Percentiles rank a stretch among this genome's conserved stretches.
Evolutionary conservation across 352 stramenopile species (phyloP).

Genomic region (Phytophthora pseudosyringae): DNA sequence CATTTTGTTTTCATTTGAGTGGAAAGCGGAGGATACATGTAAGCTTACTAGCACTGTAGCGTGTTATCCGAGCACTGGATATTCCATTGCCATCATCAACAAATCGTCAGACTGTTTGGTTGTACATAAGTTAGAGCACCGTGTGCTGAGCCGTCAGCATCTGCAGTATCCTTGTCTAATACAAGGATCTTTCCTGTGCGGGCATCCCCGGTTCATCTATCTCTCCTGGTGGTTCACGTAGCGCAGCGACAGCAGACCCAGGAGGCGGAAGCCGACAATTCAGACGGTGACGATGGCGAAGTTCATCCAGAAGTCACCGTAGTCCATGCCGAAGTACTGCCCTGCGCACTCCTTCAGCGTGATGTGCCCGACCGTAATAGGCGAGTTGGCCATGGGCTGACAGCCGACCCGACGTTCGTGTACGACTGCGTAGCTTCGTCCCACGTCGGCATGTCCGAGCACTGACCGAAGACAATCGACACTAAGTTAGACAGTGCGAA

Average conservation of each 20-base stretch:
- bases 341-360: constrained; percentile 38
- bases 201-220: constrained; percentile 25
- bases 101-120: not conserved
- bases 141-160: not conserved
- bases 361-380: constrained; percentile 33
- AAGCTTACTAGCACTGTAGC: no score
- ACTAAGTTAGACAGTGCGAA: constrained; percentile 31
- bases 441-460: constrained; percentile 21
- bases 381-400: constrained; percentile 27
- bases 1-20: no score
- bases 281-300: constrained; percentile 34
- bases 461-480: constrained; percentile 30
- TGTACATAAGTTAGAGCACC: no score
- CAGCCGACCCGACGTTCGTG: constrained; percentile 28
- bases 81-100: constrained; percentile 1
- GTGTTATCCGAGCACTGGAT: not conserved
- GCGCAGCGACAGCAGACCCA: constrained; percentile 42
- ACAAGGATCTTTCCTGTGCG: not conserved
- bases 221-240: constrained; percentile 52
- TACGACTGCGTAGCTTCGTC: constrained; percentile 25
- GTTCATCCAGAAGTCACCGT: constrained; percentile 25
- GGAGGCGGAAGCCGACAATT: constrained; percentile 40
- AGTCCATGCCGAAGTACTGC: constrained; percentile 35
- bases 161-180: not conserved
- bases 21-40: no score